Evolutionary conservation across 83 land plant genomes (phyloP).

Genomic region (Thuja plicata): DNA sequence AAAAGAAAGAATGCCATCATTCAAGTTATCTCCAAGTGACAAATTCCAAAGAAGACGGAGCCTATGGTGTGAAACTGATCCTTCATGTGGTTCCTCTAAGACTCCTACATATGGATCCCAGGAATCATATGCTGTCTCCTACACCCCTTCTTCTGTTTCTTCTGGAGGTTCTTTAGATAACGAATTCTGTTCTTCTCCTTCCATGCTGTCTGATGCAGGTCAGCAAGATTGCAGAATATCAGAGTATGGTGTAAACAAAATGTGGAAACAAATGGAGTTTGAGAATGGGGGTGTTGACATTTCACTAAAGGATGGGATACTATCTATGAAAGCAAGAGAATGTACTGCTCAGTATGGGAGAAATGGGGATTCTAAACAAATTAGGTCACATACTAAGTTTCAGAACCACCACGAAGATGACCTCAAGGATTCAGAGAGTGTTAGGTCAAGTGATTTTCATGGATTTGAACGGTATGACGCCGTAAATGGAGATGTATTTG

Average conservation of each 20-base stretch:
- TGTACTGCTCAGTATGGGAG: neutral
- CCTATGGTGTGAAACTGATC: conserved; percentile 1
- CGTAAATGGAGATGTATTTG: conserved; percentile 3
- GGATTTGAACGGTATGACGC: conserved; percentile 39
- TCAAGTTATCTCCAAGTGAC: conserved; percentile 13
- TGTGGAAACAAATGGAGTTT: conserved; percentile 47
- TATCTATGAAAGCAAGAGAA: neutral
- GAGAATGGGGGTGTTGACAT: conserved; percentile 55
- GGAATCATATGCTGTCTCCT: conserved; percentile 46
- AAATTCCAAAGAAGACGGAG: conserved; percentile 17
- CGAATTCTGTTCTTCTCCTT: conserved; percentile 7
- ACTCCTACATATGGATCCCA: conserved; percentile 41
- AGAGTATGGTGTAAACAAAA: conserved; percentile 29
- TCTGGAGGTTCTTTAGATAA: neutral
- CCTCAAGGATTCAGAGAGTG: neutral
- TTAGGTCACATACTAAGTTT: neutral
- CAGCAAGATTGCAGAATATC: conserved; percentile 20
- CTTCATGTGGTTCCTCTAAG: conserved; percentile 8
- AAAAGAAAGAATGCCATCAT: conserved; percentile 18
- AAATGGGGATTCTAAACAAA: neutral
- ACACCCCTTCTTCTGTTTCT: conserved; percentile 30
- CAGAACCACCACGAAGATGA: conserved; percentile 12
- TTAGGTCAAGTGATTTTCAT: conserved; percentile 27
- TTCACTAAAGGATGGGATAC: conserved; percentile 62
- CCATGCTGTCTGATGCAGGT: conserved; percentile 39